These are phyloP conservation scores for Fraxinus paxiana DNA, from an alignment of 305 asterid species.

Conservation along the genomic window DNA sequence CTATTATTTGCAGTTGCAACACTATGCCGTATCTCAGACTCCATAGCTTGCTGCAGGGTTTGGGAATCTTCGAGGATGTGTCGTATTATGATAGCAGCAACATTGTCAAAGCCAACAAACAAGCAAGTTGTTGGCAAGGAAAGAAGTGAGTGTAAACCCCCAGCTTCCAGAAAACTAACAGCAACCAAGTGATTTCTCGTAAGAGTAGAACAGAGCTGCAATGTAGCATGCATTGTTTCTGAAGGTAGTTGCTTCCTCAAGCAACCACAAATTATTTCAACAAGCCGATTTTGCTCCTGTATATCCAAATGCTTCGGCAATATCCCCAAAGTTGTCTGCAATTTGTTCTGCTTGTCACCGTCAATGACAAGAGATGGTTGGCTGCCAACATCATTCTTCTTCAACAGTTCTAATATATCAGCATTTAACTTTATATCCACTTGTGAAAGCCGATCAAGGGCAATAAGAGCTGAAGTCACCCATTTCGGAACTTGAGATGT, in stretches of 20 bases:
- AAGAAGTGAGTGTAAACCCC: constrained; percentile 75
- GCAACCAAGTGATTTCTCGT: constrained; percentile 88
- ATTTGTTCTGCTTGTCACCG: constrained; percentile 62
- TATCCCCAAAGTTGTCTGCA: constrained; percentile 43
- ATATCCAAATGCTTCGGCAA: constrained; percentile 61
- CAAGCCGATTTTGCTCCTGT: constrained; percentile 66
- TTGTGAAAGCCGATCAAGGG: constrained; percentile 91
- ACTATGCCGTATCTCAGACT: constrained; percentile 85
- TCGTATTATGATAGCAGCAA: constrained; percentile 75
- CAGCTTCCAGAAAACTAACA: constrained; percentile 73
- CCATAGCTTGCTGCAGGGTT: constrained; percentile 97
- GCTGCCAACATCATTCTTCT: constrained; percentile 51
- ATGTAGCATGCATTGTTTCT: constrained; percentile 83
- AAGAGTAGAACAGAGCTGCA: constrained; percentile 90
- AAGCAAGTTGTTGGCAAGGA: constrained; percentile 75
- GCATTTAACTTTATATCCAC: constrained; percentile 59
- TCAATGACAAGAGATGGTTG: constrained; percentile 57
- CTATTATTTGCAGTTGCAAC: constrained; percentile 71
- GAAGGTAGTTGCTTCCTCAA: constrained; percentile 72
- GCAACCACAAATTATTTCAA: constrained; percentile 74
- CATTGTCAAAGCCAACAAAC: constrained; percentile 85
- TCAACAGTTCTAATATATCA: constrained; percentile 63
- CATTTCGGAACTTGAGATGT: constrained; percentile 72
- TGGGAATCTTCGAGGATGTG: constrained; percentile 93
- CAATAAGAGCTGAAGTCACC: constrained; percentile 93